phyloP scores from a whole-genome alignment of 768 basidiomycete species.

The Mycena rosella region DNA sequence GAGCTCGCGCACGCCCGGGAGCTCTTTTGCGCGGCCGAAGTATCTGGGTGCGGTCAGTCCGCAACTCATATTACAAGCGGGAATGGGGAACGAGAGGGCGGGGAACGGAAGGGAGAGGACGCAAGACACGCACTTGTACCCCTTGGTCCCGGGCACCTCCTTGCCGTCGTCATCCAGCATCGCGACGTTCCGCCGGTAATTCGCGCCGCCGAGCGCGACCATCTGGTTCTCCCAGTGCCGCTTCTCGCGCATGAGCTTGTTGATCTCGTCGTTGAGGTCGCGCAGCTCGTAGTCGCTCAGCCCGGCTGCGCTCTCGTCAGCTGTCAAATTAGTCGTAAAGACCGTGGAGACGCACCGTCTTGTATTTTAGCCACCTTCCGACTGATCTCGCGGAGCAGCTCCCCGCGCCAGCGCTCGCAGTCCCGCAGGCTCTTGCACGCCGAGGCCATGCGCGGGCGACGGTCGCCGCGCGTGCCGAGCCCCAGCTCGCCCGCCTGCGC shows the following conservation, averaged over 20 bases:
- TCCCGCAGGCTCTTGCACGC: conserved; percentile 92
- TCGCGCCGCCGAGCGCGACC: conserved; percentile 97
- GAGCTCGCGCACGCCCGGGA: conserved; percentile 75
- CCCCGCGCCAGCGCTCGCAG: conserved; percentile 96
- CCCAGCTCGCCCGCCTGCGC: conserved; percentile 97
- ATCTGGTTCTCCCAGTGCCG: conserved; percentile 99
- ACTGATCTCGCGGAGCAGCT: conserved; percentile 94
- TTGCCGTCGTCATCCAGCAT: conserved; percentile 96
- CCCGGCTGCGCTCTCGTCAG: conserved; percentile 69
- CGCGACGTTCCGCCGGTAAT: conserved; percentile 93
- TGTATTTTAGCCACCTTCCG: conserved; percentile 98
- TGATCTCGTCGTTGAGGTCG: conserved; percentile 98
- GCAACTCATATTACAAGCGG: no score
- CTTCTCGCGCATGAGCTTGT: conserved; percentile 95
- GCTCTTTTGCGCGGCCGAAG: conserved; percentile 95
- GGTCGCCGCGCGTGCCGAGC: conserved; percentile 84
- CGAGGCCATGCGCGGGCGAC: conserved; percentile 93
- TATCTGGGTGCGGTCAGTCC: conserved; percentile 74
- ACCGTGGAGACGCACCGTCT: conserved; percentile 71
- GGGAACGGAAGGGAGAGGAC: no score
- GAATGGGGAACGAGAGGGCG: no score
- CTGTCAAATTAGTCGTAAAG: background rate
- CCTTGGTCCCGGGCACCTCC: conserved; percentile 96
- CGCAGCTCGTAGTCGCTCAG: conserved; percentile 96
- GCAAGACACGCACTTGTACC: conserved; percentile 97